Conservation (phyloP, 345 rosid species). For the Populus pruinosa region DNA sequence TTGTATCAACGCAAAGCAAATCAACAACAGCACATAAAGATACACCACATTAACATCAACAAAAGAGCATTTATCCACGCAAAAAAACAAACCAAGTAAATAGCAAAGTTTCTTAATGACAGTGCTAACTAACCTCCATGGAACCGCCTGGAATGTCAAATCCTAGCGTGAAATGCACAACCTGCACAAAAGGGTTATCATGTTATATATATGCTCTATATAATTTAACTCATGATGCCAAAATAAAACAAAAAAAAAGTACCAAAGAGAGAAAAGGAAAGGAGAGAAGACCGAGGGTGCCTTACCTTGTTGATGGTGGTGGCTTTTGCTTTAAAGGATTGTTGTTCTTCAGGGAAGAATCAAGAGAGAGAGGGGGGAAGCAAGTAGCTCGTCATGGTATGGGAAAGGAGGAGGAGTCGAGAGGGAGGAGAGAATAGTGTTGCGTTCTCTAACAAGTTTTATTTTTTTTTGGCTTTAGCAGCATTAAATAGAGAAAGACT, state of each 20-base stretch:
- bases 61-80: not conserved
- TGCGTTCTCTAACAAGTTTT: slow-evolving; percentile 1
- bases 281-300: slow-evolving; percentile 2
- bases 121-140: slow-evolving; percentile 25
- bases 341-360: not conserved
- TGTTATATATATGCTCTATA: slow-evolving; percentile 14
- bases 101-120: not conserved
- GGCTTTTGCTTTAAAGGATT: slow-evolving; percentile 7
- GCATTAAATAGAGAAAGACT: not conserved
- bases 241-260: not conserved
- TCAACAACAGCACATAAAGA: slow-evolving; percentile 20
- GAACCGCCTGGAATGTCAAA: slow-evolving; percentile 29
- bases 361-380: not conserved
- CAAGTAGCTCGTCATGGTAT: not conserved
- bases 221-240: not conserved
- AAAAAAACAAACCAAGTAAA: slow-evolving; percentile 12
- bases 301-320: slow-evolving; percentile 14
- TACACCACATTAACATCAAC: slow-evolving; percentile 23
- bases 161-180: slow-evolving; percentile 34
- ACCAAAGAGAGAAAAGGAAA: not conserved
- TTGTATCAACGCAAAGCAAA: not conserved
- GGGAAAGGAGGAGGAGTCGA: not conserved
- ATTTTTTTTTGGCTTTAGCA: not conserved
- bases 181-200: slow-evolving; percentile 39
- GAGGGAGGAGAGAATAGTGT: not conserved